Evolutionary conservation across 1,284 basidiomycete genomes (phyloP).

Genomic region (Ganoderma leucocontextum): DNA sequence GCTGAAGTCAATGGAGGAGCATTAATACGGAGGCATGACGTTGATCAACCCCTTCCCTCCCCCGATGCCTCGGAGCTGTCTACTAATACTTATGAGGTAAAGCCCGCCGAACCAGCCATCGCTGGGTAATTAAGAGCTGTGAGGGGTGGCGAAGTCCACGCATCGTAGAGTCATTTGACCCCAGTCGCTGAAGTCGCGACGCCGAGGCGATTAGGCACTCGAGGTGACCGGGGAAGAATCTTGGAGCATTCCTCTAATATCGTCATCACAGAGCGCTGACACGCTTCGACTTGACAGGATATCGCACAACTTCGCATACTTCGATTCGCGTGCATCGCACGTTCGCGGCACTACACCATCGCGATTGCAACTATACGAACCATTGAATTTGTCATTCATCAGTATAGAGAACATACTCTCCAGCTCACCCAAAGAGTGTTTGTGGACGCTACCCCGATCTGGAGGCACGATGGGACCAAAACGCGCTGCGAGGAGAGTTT

Average conservation of each 20-base stretch:
- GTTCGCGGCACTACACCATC: not conserved
- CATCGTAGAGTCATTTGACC: not conserved
- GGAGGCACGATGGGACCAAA: not conserved
- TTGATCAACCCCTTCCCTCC: not conserved
- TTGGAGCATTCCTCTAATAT: not conserved
- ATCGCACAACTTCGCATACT: not conserved
- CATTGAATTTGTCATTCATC: not conserved
- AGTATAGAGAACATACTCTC: not conserved
- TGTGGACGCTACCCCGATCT: no score
- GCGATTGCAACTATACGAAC: not conserved
- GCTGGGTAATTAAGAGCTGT: not conserved
- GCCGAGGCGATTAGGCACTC: no score
- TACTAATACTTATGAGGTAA: not conserved
- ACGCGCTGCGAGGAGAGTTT: not conserved
- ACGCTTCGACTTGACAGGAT: not conserved
- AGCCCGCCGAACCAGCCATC: not conserved
- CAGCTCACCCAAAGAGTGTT: not conserved
- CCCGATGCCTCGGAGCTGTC: not conserved
- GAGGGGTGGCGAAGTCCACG: not conserved
- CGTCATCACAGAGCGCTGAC: not conserved
- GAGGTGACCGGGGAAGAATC: not conserved
- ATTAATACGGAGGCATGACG: not conserved
- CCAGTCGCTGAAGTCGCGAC: not conserved
- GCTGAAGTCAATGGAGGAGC: not conserved
- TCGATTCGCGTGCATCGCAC: no score